These are phyloP conservation scores for Persicaria tinctoria DNA, from an alignment of 148 eudicot species.

Conservation along the genomic window DNA sequence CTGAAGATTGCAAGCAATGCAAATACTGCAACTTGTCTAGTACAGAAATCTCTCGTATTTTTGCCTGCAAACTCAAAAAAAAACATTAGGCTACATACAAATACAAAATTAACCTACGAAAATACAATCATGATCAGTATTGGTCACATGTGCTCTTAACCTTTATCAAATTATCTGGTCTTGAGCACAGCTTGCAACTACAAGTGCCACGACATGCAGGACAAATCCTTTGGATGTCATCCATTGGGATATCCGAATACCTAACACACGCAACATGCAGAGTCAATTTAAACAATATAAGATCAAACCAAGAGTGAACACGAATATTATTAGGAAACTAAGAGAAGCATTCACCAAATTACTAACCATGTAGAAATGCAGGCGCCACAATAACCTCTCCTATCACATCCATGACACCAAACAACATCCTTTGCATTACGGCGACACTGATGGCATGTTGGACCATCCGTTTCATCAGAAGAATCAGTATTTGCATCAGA, in stretches of 20 bases:
- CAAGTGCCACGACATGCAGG: conserved; percentile 98
- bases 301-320: neutral
- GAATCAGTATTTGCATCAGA: conserved; percentile 65
- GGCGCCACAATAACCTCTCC: conserved; percentile 76
- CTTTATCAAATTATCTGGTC: conserved; percentile 79
- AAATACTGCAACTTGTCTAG: conserved; percentile 83
- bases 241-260: conserved; percentile 59
- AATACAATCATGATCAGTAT: neutral
- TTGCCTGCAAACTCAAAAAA: conserved; percentile 41
- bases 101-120: neutral
- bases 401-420: conserved; percentile 84
- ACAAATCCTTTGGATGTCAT: conserved; percentile 68
- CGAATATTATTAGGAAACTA: neutral
- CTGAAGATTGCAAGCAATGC: conserved; percentile 71
- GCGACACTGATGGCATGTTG: conserved; percentile 85
- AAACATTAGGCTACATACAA: neutral
- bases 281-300: neutral
- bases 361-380: conserved; percentile 78
- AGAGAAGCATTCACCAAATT: neutral
- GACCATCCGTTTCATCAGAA: conserved; percentile 59
- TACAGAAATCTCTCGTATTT: conserved; percentile 69
- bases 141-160: conserved; percentile 23
- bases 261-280: conserved; percentile 27
- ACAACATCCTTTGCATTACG: conserved; percentile 40
- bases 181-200: conserved; percentile 76